These are phyloP conservation scores for Russula brevipes DNA, from an alignment of 768 basidiomycete genomes.

Conservation along the genomic window DNA sequence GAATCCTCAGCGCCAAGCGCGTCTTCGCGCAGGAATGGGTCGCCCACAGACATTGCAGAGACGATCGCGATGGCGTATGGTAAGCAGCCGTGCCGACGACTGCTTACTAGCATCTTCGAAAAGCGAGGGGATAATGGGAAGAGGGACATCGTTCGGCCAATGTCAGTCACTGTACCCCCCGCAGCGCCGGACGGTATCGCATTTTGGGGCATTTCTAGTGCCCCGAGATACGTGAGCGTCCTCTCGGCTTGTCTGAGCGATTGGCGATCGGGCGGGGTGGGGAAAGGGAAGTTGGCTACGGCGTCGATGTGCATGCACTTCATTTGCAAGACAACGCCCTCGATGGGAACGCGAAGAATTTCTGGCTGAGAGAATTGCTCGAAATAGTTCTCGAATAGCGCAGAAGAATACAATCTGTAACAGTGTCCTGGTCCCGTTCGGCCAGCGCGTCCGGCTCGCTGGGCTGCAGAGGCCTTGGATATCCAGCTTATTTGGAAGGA, in stretches of 20 bases:
- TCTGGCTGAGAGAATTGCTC: conserved; percentile 84
- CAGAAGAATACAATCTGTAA: conserved; percentile 94
- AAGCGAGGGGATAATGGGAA: conserved; percentile 94
- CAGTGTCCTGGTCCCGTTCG: conserved; percentile 98
- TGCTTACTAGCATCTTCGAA: conserved; percentile 90
- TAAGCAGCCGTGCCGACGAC: conserved; percentile 80
- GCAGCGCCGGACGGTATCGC: conserved; percentile 24
- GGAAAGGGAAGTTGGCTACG: conserved; percentile 96
- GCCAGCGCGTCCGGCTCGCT: conserved; percentile 93
- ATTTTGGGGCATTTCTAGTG: conserved; percentile 44
- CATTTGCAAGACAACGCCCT: conserved; percentile 96
- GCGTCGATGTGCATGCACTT: conserved; percentile 98
- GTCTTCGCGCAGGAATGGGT: conserved; percentile 90
- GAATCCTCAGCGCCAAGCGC: conserved; percentile 45
- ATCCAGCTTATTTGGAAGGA: conserved; percentile 88
- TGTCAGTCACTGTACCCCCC: conserved; percentile 72
- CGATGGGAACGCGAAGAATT: conserved; percentile 92
- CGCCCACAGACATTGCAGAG: conserved; percentile 87
- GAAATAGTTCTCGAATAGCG: conserved; percentile 90
- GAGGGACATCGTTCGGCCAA: conserved; percentile 88
- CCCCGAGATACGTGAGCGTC: conserved; percentile 75
- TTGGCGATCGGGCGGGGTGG: conserved; percentile 83
- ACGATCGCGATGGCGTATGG: conserved; percentile 91
- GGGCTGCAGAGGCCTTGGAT: conserved; percentile 34
- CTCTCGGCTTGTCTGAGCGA: conserved; percentile 78